Base-by-base conservation (phyloP, 306 rosid species). In the Parietaria judaica region DNA sequence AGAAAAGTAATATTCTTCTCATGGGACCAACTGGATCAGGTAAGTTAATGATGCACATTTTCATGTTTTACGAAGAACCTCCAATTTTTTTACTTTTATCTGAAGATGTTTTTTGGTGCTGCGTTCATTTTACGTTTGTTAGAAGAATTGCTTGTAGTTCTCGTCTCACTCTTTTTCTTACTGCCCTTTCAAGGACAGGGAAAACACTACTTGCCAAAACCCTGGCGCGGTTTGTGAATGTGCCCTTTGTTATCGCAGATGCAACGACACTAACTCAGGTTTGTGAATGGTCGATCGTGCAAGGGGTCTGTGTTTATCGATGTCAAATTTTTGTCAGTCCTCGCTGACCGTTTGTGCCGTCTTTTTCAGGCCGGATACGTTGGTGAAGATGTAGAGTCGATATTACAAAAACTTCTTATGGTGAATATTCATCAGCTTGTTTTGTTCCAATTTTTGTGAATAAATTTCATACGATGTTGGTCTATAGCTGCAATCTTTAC, bases 11-110 rank as follows among this genome's bases (percentile, higher is more conserved):
- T 78, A 94, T 94, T 61, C 99, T 94, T 69, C 74, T 94, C 43
- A 81, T 88, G 97, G 99, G 99, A 53, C 99, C 99, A 64, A 94
- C 99, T 37, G 99, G 99, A 67, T 94, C 97, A 82, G 99, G 99
- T 94, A 82, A 82, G 63, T 57, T 60, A 49, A 48, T 62, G 57
- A 58, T 64, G 61, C 43, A 10, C 58, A 12, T n/a, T 6, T 57
- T 57, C 44, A 11, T 14, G 31, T 57, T 36, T 14, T 38, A 1
- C n/a, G n/a, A 37, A 57, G 61, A 57, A 5, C 61, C 1, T 23
- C 31, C 31, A 23, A 23, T 23, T 23, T 23, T 23, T 23, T 23
- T 23, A 23, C 31, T 23, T 23, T 23, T 23, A 23, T 23, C 31
- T 23, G 31, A 23, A 23, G 31, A 43, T 13, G 8, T 46, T 46